phyloP scores from a whole-genome alignment of 805 yeast species.

The Clavispora vitiphila region DNA sequence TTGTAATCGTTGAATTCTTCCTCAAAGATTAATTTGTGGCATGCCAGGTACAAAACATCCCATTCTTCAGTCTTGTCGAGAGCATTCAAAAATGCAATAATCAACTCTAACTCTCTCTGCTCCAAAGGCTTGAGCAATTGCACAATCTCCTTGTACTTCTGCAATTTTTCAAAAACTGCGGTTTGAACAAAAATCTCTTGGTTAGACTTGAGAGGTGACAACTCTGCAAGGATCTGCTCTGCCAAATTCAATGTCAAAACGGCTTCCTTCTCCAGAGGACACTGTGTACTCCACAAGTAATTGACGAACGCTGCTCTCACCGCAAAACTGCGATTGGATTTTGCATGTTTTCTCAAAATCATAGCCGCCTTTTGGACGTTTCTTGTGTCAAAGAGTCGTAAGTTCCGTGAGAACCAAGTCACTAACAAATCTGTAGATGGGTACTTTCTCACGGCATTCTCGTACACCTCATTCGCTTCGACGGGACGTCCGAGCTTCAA shows the following conservation, averaged over 20 bases:
- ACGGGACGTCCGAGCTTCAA: slow-evolving; percentile 19
- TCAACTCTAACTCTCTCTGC: slow-evolving; percentile 58
- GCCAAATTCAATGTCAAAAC: slow-evolving; percentile 2
- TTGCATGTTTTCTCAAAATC: slow-evolving; percentile 28
- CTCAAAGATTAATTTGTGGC: slow-evolving; percentile 35
- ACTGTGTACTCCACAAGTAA: slow-evolving; percentile 34
- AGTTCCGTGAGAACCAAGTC: slow-evolving; percentile 55
- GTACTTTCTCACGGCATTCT: slow-evolving; percentile 53
- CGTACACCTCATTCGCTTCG: slow-evolving; percentile 49
- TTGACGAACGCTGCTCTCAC: slow-evolving; percentile 56
- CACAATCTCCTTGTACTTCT: slow-evolving; percentile 28
- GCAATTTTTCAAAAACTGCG: slow-evolving; percentile 38
- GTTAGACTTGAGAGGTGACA: slow-evolving; percentile 47
- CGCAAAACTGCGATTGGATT: slow-evolving; percentile 27
- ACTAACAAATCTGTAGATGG: slow-evolving; percentile 44
- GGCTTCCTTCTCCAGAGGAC: slow-evolving; percentile 40
- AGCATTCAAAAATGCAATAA: slow-evolving; percentile 47
- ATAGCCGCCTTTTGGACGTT: slow-evolving; percentile 52
- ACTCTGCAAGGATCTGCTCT: slow-evolving; percentile 44
- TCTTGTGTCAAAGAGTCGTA: slow-evolving; percentile 43
- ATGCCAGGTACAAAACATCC: slow-evolving; percentile 31
- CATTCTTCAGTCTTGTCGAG: slow-evolving; percentile 40
- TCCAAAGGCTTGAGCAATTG: slow-evolving; percentile 19
- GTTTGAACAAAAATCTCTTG: slow-evolving; percentile 67
- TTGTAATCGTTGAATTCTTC: slow-evolving; percentile 67